These are phyloP conservation scores for Lyophyllum decastes DNA, from an alignment of 768 basidiomycete species.

Conservation along the genomic window DNA sequence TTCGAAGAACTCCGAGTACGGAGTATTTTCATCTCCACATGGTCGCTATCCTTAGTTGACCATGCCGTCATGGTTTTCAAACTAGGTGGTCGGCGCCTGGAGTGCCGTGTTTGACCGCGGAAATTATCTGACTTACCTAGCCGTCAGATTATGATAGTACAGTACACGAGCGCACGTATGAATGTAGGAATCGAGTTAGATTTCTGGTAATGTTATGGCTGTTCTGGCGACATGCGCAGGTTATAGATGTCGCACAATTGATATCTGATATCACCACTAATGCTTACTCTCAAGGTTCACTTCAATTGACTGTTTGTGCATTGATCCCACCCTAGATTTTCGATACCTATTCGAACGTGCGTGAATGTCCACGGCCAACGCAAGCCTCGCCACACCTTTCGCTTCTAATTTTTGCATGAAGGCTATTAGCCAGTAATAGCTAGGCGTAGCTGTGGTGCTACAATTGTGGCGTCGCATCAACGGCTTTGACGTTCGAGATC, in stretches of 20 bases:
- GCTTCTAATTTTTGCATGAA: not conserved
- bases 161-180: not conserved
- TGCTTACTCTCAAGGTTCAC: not conserved
- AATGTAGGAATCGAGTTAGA: not conserved
- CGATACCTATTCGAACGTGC: not conserved
- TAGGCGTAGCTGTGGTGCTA: not conserved
- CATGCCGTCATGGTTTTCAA: not conserved
- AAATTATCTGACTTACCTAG: not conserved
- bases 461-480: conserved; percentile 5
- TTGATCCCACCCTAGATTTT: not conserved
- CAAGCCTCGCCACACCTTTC: not conserved
- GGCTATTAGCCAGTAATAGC: too few species aligned
- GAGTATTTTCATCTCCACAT: not conserved
- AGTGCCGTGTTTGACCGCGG: not conserved
- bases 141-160: too few species aligned
- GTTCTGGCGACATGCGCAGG: not conserved
- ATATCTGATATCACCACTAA: not conserved
- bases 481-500: not conserved
- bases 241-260: not conserved
- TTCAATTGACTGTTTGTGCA: not conserved
- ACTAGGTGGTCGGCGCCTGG: not conserved
- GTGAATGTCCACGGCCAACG: not conserved
- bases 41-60: not conserved
- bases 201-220: not conserved
- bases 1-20: not conserved